A percentile compares a stretch with the other conserved stretches of the same genome.
phyloP scores from a whole-genome alignment of 164 flowering plant genomes.

The Chloranthus sessilifolius region DNA sequence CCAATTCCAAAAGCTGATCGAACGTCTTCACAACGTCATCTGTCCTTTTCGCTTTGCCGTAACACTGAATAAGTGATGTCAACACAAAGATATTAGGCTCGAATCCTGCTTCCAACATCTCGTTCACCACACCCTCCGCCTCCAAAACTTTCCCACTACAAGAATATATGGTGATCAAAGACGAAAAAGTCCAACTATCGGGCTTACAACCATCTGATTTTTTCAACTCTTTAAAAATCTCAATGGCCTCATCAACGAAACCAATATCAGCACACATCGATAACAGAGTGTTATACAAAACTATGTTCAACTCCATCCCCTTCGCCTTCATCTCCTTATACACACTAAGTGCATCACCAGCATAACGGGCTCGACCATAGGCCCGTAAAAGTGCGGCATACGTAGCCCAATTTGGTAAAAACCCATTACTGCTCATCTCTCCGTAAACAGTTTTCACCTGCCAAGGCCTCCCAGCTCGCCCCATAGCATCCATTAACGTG shows the following conservation, averaged over 20 bases:
- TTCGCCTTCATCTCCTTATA: conserved; percentile 85
- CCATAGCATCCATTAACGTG: conserved; percentile 84
- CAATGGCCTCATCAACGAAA: conserved; percentile 51
- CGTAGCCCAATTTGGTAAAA: conserved; percentile 56
- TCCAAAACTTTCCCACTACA: conserved; percentile 71
- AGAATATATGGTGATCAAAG: conserved; percentile 67
- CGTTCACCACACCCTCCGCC: conserved; percentile 60
- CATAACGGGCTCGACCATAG: conserved; percentile 63
- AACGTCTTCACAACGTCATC: conserved; percentile 81
- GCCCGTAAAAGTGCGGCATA: conserved; percentile 72
- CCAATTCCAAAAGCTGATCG: conserved; percentile 40
- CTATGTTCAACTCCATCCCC: conserved; percentile 51
- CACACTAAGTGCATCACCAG: conserved; percentile 59
- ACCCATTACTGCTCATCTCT: conserved; percentile 54
- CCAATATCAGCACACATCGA: conserved; percentile 91
- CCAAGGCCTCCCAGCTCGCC: conserved; percentile 90
- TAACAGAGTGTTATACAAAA: conserved; percentile 64
- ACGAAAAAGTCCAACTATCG: conserved; percentile 86
- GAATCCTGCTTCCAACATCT: conserved; percentile 80
- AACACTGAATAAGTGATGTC: conserved; percentile 85
- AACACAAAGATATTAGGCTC: conserved; percentile 69
- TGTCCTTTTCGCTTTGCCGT: conserved; percentile 70
- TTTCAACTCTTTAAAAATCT: conserved; percentile 78
- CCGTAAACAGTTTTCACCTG: conserved; percentile 55
- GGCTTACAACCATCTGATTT: conserved; percentile 44